These are phyloP conservation scores for Diplodia corticola DNA, from an alignment of 2,329 filamentous ascomycete genomes.

Conservation along the genomic window DNA sequence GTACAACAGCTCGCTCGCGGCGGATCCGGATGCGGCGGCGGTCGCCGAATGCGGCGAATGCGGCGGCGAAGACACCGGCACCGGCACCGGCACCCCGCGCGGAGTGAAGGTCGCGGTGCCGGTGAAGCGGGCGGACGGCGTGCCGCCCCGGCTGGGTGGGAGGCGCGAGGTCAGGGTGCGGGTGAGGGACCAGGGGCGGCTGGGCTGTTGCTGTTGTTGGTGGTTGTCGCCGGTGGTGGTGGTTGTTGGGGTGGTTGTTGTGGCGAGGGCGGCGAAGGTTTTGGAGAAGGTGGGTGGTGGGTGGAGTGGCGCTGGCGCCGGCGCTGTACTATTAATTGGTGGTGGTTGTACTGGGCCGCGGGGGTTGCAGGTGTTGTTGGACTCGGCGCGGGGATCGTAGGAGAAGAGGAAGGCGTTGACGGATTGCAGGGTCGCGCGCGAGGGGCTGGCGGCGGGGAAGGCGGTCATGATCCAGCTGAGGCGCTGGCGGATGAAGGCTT, in stretches of 20 bases:
- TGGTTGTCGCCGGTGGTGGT: neutral
- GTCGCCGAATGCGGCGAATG: no score
- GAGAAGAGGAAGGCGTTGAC: slow-evolving; percentile 84
- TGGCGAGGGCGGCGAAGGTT: neutral
- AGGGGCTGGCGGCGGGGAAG: slow-evolving; percentile 79
- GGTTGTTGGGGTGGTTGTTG: neutral
- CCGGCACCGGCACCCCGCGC: no score
- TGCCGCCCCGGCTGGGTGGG: slow-evolving; percentile 44
- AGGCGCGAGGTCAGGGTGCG: slow-evolving; percentile 57
- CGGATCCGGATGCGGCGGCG: no score
- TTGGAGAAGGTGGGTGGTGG: neutral
- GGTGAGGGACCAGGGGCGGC: slow-evolving; percentile 65
- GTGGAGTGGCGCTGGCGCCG: neutral
- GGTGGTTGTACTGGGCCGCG: neutral
- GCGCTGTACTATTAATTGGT: no score
- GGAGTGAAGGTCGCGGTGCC: slow-evolving; percentile 67
- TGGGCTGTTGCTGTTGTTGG: neutral
- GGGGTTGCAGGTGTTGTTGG: no score
- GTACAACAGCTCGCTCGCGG: slow-evolving; percentile 62
- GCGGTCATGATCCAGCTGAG: slow-evolving; percentile 81
- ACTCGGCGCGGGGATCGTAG: no score
- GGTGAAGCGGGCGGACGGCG: slow-evolving; percentile 66
- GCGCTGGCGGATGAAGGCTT: slow-evolving; percentile 72
- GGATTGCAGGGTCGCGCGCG: slow-evolving; percentile 80
- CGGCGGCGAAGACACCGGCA: no score